Conservation (phyloP, 345 rosid species). For the Salix brachista region DNA sequence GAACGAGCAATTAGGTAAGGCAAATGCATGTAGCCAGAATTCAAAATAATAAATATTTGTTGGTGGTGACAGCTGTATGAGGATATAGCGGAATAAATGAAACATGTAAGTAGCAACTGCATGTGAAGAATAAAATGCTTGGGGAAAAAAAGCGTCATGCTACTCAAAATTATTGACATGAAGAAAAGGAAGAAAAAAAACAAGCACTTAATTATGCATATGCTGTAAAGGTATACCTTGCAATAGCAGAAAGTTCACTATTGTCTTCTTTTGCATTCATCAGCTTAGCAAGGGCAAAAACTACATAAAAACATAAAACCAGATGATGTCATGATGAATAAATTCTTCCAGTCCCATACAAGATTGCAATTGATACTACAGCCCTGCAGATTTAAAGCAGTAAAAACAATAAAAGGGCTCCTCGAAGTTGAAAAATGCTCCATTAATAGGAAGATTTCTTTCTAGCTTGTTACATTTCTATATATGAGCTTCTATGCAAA, state of each 20-base stretch:
- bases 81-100: not conserved
- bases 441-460: not conserved
- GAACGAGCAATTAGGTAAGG: not conserved
- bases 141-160: not conserved
- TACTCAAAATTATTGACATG: not conserved
- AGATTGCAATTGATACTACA: not conserved
- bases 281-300: constrained; percentile 88
- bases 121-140: not conserved
- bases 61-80: not conserved
- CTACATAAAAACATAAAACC: constrained; percentile 34
- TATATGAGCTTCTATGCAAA: not conserved
- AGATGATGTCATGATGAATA: not conserved
- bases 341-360: not conserved
- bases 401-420: not conserved
- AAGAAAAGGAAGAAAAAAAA: not conserved
- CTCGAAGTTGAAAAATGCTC: not conserved
- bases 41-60: not conserved
- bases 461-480: not conserved
- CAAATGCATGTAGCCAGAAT: not conserved
- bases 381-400: not conserved
- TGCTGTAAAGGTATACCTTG: constrained; percentile 52
- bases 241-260: constrained; percentile 92
- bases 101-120: not conserved
- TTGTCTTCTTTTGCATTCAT: constrained; percentile 84
- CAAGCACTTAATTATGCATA: not conserved